These are phyloP conservation scores for Lipomyces mesembrius DNA, from an alignment of 805 yeast species.

Conservation along the genomic window DNA sequence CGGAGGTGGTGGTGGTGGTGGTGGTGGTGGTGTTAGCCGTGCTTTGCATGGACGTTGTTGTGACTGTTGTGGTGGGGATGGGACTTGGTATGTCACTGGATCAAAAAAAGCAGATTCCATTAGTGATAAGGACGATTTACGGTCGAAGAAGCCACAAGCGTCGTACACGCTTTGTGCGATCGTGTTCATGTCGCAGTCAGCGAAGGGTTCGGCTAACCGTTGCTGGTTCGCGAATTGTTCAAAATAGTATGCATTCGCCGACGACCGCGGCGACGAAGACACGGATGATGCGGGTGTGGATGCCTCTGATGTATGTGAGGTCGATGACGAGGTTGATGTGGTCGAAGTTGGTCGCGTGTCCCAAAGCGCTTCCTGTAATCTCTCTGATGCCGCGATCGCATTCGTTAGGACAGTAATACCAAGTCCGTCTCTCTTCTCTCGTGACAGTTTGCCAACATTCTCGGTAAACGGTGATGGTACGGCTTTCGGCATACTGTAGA, in stretches of 20 bases:
- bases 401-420: constrained; percentile 23
- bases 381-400: constrained; percentile 23
- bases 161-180: constrained; percentile 4
- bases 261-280: constrained; percentile 21
- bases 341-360: constrained; percentile 5
- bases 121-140: neutral
- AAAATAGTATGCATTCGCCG: neutral
- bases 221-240: neutral
- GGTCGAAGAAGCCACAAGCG: neutral
- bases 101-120: neutral
- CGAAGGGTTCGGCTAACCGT: neutral
- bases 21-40: neutral
- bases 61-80: neutral
- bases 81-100: neutral
- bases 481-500: constrained; percentile 18
- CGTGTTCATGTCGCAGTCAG: neutral
- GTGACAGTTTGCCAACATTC: neutral
- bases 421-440: constrained; percentile 17
- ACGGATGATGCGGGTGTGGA: constrained; percentile 29
- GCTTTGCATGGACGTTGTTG: neutral
- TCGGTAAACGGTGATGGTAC: constrained; percentile 9
- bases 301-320: constrained; percentile 9
- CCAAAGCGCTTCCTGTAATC: constrained; percentile 22
- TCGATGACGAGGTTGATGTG: constrained; percentile 3
- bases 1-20: neutral